Evolutionary conservation across 345 rosid species (phyloP).

Genomic region (Psidium friedrichsthalianum): DNA sequence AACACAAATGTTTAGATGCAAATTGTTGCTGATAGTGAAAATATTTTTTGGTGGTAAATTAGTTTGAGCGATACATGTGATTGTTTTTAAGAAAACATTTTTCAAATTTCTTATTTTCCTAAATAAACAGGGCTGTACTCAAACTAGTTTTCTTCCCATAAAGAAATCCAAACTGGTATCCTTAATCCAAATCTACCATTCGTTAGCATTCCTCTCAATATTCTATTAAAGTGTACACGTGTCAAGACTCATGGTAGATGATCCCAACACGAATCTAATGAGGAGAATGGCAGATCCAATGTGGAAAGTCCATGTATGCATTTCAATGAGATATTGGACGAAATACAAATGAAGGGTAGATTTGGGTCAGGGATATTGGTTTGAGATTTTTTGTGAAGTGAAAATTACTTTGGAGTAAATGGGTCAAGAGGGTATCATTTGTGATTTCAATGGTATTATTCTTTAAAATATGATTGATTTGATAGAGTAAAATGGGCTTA

Average conservation of each 20-base stretch:
- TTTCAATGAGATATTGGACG: neutral
- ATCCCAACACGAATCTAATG: neutral
- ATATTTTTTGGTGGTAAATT: too few relatives aligned
- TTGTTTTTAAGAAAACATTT: too few relatives aligned
- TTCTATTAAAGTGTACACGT: neutral
- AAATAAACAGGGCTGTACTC: neutral
- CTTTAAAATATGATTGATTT: neutral
- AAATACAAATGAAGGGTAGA: neutral
- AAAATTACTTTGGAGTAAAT: neutral
- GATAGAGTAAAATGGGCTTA: neutral
- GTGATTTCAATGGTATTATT: neutral
- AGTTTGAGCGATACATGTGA: too few relatives aligned
- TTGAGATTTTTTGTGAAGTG: neutral
- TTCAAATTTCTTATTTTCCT: too few relatives aligned
- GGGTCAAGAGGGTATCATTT: neutral
- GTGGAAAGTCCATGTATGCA: neutral
- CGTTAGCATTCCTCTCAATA: neutral
- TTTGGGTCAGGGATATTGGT: neutral
- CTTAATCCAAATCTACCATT: neutral
- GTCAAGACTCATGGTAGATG: neutral
- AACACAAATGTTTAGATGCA: too few relatives aligned
- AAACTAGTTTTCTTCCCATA: neutral
- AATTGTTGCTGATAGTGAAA: too few relatives aligned
- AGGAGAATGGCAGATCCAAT: neutral
- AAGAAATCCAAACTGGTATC: neutral